Percentiles rank a stretch among this genome's conserved stretches.
These are phyloP conservation scores for Rhodocollybia butyracea DNA, from an alignment of 768 basidiomycete species.

Conservation along the genomic window DNA sequence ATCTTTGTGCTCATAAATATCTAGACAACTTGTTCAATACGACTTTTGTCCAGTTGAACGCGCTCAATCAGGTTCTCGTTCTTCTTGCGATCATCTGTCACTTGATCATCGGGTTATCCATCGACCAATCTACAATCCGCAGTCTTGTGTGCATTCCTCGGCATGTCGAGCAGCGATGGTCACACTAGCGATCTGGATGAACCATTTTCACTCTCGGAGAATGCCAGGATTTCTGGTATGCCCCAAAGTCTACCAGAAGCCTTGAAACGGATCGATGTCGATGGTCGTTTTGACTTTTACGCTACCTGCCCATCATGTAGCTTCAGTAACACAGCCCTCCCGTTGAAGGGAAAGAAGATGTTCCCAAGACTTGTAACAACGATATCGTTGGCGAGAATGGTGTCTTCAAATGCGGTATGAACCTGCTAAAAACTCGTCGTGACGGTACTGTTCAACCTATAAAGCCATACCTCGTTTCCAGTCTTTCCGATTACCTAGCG, in stretches of 20 bases:
- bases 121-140: slow-evolving; percentile 9
- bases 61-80: slow-evolving; percentile 7
- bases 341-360: too few species aligned
- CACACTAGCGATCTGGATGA: neutral
- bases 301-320: neutral
- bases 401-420: too few species aligned
- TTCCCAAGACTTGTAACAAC: too few species aligned
- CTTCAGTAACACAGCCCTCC: neutral
- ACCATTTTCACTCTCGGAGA: neutral
- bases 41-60: slow-evolving; percentile 1
- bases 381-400: too few species aligned
- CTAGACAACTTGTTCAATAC: slow-evolving; percentile 2
- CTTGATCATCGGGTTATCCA: slow-evolving; percentile 11
- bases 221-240: neutral
- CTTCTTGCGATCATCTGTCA: slow-evolving; percentile 13
- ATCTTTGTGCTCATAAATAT: neutral
- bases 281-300: neutral
- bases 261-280: neutral
- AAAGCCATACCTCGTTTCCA: too few species aligned
- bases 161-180: slow-evolving; percentile 1
- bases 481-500: too few species aligned
- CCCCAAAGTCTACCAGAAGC: neutral
- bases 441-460: too few species aligned
- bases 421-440: too few species aligned
- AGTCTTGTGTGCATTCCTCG: slow-evolving; percentile 3